phyloP scores from a whole-genome alignment of 1,284 basidiomycete species.

The Mixia osmundae region DNA sequence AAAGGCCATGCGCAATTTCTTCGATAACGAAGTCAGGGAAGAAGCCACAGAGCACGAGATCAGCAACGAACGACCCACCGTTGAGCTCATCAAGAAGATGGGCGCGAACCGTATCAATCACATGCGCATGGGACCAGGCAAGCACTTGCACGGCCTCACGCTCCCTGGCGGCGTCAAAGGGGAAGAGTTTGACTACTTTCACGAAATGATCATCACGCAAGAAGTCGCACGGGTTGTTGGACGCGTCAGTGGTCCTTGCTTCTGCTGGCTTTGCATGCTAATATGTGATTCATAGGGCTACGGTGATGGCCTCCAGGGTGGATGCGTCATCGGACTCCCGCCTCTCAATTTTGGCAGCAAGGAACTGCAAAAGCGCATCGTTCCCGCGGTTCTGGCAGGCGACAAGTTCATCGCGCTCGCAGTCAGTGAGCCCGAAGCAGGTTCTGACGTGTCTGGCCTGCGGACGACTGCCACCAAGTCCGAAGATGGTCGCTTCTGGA shows the following conservation, averaged over 20 bases:
- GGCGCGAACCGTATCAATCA: slow-evolving; percentile 42
- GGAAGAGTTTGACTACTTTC: slow-evolving; percentile 74
- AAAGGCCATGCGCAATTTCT: slow-evolving; percentile 18
- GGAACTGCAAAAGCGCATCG: slow-evolving; percentile 48
- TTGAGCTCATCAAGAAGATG: slow-evolving; percentile 22
- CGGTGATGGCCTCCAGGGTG: slow-evolving; percentile 44
- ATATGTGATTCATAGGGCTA: slow-evolving; percentile 26
- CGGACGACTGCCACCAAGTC: slow-evolving; percentile 59
- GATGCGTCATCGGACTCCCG: neutral
- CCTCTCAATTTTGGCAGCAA: slow-evolving; percentile 24
- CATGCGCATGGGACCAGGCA: slow-evolving; percentile 61
- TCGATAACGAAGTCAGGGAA: slow-evolving; percentile 15
- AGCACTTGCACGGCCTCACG: slow-evolving; percentile 53
- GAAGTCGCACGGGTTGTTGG: slow-evolving; percentile 54
- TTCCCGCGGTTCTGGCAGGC: slow-evolving; percentile 55
- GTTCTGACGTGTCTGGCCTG: slow-evolving; percentile 64
- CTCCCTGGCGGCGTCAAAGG: slow-evolving; percentile 67
- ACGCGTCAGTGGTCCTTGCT: slow-evolving; percentile 28
- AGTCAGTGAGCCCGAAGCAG: slow-evolving; percentile 74
- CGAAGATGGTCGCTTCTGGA: slow-evolving; percentile 43
- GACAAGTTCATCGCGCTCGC: slow-evolving; percentile 65
- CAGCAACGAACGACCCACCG: slow-evolving; percentile 18
- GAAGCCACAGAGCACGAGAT: slow-evolving; percentile 20
- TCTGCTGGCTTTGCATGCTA: neutral
- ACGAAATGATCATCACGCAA: slow-evolving; percentile 68